phyloP scores from a whole-genome alignment of 257 asterid species.

The Nicotiana paniculata region DNA sequence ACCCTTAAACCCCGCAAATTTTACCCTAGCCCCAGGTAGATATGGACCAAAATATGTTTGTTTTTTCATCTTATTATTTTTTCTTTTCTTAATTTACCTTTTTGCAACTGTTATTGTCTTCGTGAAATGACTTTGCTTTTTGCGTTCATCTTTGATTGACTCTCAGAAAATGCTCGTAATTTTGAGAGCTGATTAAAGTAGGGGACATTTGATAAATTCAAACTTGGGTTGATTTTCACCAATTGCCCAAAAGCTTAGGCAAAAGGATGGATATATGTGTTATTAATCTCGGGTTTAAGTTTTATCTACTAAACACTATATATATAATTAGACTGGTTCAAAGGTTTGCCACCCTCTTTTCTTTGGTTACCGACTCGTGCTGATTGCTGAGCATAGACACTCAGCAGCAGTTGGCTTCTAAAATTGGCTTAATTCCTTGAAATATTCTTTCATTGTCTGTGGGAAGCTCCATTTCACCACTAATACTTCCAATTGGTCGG shows the following conservation, averaged over 20 bases:
- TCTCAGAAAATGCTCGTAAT: background rate
- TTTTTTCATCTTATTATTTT: background rate
- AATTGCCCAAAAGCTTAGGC: background rate
- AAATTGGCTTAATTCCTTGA: background rate
- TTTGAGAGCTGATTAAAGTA: background rate
- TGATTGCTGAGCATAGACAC: background rate
- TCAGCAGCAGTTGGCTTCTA: background rate
- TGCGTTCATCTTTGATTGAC: background rate
- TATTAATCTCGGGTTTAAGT: background rate
- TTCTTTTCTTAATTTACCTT: background rate
- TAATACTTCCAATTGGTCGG: background rate
- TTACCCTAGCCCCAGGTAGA: background rate
- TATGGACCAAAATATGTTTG: background rate
- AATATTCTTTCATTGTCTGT: background rate
- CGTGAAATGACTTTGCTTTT: background rate
- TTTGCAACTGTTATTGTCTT: background rate
- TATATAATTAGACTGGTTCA: background rate
- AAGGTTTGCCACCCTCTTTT: background rate
- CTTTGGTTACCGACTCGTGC: background rate
- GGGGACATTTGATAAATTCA: background rate
- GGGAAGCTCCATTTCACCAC: background rate
- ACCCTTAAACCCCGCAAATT: background rate
- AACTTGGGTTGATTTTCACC: background rate
- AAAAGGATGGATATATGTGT: background rate
- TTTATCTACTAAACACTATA: background rate